Conservation (phyloP, 805 yeast species). For the Cyberlindnera japonica region DNA sequence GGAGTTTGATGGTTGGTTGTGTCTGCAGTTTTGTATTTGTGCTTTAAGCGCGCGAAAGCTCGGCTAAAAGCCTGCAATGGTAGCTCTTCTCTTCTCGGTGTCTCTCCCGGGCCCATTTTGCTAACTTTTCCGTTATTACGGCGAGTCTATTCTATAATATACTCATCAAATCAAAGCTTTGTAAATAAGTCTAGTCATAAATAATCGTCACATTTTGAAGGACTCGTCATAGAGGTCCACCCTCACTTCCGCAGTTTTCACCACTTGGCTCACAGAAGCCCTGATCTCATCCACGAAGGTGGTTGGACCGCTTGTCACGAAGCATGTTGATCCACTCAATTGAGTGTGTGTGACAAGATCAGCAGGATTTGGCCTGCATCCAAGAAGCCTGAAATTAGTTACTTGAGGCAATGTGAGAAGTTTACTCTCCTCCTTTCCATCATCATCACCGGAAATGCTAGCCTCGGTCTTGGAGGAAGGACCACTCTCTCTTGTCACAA, state of each 20-base stretch:
- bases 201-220: slow-evolving; percentile 17
- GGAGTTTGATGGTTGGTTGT: neutral
- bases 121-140: too few relatives aligned
- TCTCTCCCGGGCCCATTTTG: too few relatives aligned
- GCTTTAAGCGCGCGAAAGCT: too few relatives aligned
- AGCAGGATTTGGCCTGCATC: slow-evolving; percentile 16
- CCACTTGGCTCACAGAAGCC: slow-evolving; percentile 39
- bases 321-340: slow-evolving; percentile 39
- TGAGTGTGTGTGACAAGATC: slow-evolving; percentile 15
- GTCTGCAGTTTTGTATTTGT: neutral
- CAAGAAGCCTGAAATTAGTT: slow-evolving; percentile 1
- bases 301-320: slow-evolving; percentile 65
- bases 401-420: neutral
- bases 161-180: too few relatives aligned
- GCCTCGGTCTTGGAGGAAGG: neutral
- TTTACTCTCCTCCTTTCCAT: slow-evolving; percentile 1
- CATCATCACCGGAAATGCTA: neutral
- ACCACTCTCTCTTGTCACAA: slow-evolving; percentile 18
- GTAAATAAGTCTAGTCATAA: neutral
- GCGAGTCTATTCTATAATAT: too few relatives aligned
- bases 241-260: slow-evolving; percentile 28
- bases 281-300: slow-evolving; percentile 55
- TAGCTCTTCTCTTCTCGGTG: too few relatives aligned
- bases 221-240: slow-evolving; percentile 34
- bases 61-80: too few relatives aligned